Percentiles rank a stretch among this genome's conserved stretches.
Conservation (phyloP, 768 basidiomycete genomes). For the Suillus lakei region DNA sequence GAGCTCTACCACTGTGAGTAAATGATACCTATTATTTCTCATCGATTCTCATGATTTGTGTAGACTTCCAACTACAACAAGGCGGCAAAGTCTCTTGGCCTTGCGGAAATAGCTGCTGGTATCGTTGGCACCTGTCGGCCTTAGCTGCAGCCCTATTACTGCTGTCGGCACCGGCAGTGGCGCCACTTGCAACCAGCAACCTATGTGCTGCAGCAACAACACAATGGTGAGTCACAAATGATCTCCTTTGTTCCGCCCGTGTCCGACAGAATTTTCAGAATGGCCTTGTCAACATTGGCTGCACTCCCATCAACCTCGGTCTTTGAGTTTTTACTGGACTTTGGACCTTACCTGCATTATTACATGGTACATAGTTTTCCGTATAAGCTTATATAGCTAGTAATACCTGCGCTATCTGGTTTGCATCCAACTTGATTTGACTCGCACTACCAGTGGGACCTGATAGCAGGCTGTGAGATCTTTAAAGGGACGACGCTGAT, state of each 20-base stretch:
- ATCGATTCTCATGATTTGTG: background rate
- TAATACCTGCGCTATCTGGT: background rate
- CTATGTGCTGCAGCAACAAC: conserved; percentile 28
- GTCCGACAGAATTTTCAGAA: conserved; percentile 14
- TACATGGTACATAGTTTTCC: conserved; percentile 12
- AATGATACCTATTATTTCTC: background rate
- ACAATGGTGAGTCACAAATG: too few relatives aligned
- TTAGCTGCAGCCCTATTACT: conserved; percentile 20
- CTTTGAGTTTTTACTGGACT: conserved; percentile 5
- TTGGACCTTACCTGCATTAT: background rate
- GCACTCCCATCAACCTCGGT: conserved; percentile 18
- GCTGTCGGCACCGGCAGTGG: conserved; percentile 27
- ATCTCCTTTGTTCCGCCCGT: background rate
- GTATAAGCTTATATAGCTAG: background rate
- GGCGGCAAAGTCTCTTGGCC: background rate
- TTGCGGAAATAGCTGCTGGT: conserved; percentile 14
- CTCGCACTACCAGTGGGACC: background rate
- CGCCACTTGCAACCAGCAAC: conserved; percentile 17
- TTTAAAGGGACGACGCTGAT: too few relatives aligned
- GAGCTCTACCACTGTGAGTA: conserved; percentile 18
- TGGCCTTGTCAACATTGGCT: conserved; percentile 33
- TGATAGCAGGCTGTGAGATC: background rate
- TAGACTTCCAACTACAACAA: conserved; percentile 19
- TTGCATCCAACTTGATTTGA: background rate
- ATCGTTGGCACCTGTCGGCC: conserved; percentile 17